A percentile compares a stretch with the other conserved stretches of the same genome.
phyloP scores from a whole-genome alignment of 2,329 filamentous ascomycete genomes.

The Microsporum audouinii region DNA sequence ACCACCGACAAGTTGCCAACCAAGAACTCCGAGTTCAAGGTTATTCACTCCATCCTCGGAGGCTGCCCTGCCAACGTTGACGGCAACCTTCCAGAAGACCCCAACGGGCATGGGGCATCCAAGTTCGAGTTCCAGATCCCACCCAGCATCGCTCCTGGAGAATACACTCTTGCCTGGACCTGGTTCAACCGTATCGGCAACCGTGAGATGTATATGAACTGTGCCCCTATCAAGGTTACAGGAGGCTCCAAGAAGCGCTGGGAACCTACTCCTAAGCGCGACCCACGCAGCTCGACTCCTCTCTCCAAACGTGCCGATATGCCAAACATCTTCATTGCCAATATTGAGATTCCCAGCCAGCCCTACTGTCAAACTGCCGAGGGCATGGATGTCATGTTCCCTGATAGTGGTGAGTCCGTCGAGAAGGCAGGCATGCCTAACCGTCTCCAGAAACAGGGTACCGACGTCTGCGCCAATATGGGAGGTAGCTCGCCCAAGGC shows the following conservation, averaged over 20 bases:
- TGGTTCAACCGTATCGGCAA: conserved; percentile 93
- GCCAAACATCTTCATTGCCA: conserved; percentile 65
- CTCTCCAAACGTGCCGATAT: conserved; percentile 49
- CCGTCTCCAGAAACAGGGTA: conserved; percentile 25
- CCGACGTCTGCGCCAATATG: conserved; percentile 20
- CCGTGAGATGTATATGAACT: conserved; percentile 98
- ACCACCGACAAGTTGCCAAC: conserved; percentile 64
- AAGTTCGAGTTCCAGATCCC: conserved; percentile 63
- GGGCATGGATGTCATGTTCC: conserved; percentile 51
- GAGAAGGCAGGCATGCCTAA: conserved; percentile 37
- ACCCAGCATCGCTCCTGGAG: conserved; percentile 56
- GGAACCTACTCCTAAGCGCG: conserved; percentile 18
- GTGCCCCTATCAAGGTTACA: conserved; percentile 59
- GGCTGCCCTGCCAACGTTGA: conserved; percentile 59
- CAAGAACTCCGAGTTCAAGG: conserved; percentile 62
- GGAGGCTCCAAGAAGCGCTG: conserved; percentile 33
- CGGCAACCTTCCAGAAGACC: conserved; percentile 48
- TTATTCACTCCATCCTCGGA: conserved; percentile 78
- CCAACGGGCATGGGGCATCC: conserved; percentile 38
- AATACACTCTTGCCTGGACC: conserved; percentile 78
- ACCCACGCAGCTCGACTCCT: conserved; percentile 16
- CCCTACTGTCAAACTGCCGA: conserved; percentile 47
- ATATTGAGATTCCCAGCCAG: conserved; percentile 39
- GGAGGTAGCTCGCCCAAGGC: conserved; percentile 25
- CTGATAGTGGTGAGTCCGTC: conserved; percentile 51